These are phyloP conservation scores for Agarophyton chilense DNA, from an alignment of 23 red algal species.

Conservation along the genomic window DNA sequence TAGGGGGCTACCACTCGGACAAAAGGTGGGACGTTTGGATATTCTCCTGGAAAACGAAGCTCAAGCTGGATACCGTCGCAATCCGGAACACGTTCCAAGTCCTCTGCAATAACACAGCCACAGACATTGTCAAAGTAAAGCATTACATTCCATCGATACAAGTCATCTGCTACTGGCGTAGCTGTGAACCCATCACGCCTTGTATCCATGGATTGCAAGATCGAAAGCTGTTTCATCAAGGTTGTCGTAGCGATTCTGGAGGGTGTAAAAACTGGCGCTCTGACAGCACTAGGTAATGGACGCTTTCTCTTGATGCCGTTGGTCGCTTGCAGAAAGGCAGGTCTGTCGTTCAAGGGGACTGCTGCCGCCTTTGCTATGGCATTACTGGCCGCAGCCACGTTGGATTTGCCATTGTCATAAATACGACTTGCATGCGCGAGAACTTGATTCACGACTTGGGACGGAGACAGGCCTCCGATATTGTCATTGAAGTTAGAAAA, in stretches of 20 bases:
- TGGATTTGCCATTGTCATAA: conserved; percentile 26
- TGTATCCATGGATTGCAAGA: conserved; percentile 54
- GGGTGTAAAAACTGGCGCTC: conserved; percentile 9
- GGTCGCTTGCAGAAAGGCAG: neutral
- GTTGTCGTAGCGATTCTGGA: conserved; percentile 47
- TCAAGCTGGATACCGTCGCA: conserved; percentile 54
- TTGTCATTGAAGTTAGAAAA: conserved; percentile 36
- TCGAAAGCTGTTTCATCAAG: conserved; percentile 62
- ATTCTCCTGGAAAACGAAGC: conserved; percentile 51
- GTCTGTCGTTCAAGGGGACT: neutral
- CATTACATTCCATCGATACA: conserved; percentile 65
- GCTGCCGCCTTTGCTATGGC: neutral
- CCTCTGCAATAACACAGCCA: conserved; percentile 18
- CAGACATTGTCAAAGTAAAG: conserved; percentile 60
- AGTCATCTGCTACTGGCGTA: conserved; percentile 59
- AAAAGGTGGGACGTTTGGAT: conserved; percentile 62
- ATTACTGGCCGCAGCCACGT: neutral
- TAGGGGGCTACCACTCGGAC: conserved; percentile 67
- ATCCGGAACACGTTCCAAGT: conserved; percentile 18
- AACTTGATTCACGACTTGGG: conserved; percentile 17
- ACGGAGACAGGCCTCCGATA: neutral
- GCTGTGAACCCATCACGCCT: conserved; percentile 52
- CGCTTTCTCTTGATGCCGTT: conserved; percentile 33
- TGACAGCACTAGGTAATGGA: neutral
- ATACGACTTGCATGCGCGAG: conserved; percentile 12